These are phyloP conservation scores for Isoetes taiwanensis DNA, from an alignment of 75 land plant species.

Conservation along the genomic window DNA sequence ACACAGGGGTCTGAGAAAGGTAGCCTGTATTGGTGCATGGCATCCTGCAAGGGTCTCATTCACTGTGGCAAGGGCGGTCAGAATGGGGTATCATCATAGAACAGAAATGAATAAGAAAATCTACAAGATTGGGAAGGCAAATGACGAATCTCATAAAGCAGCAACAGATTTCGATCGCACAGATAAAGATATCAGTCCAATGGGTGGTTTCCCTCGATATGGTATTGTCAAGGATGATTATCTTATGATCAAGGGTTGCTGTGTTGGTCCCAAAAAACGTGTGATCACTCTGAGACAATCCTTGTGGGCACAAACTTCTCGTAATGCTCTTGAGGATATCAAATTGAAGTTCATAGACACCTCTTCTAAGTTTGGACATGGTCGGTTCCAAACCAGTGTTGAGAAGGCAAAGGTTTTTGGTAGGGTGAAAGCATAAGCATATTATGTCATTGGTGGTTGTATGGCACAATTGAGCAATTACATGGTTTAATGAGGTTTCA, in stretches of 20 bases:
- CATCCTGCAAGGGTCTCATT: conserved; percentile 90
- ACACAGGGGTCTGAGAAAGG: conserved; percentile 69
- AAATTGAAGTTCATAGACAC: conserved; percentile 64
- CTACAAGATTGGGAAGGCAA: conserved; percentile 62
- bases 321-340: conserved; percentile 50
- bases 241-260: conserved; percentile 64
- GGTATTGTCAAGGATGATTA: conserved; percentile 65
- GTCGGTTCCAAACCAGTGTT: conserved; percentile 54
- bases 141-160: conserved; percentile 48
- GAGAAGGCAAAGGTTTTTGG: conserved; percentile 73
- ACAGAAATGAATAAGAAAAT: conserved; percentile 88
- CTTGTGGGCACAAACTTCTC: conserved; percentile 42
- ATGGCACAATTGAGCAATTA: too few species aligned
- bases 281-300: conserved; percentile 48
- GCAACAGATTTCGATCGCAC: conserved; percentile 65
- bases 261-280: conserved; percentile 69
- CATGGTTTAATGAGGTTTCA: too few species aligned
- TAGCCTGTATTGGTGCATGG: conserved; percentile 91
- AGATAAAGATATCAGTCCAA: conserved; percentile 74
- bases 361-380: conserved; percentile 65
- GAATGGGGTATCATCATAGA: conserved; percentile 77
- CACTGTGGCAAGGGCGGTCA: conserved; percentile 83
- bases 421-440: conserved; percentile 40
- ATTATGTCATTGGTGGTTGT: too few species aligned
- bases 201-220: conserved; percentile 81